These are phyloP conservation scores for Coemansia sp. DNA, from an alignment of 192 early-diverging fungal species.

Conservation along the genomic window DNA sequence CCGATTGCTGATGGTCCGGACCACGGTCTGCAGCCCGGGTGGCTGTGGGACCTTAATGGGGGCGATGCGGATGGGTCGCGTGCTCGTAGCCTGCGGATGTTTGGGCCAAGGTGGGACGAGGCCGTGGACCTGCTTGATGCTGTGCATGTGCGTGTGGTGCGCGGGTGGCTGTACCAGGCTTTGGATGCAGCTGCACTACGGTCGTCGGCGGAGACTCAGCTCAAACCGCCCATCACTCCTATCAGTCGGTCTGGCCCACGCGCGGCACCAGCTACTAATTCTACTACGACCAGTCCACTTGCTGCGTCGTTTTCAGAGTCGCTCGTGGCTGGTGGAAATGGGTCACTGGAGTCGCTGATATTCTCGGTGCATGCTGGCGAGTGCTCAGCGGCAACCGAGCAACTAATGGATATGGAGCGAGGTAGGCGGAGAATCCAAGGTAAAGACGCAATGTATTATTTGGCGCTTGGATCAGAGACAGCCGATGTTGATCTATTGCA, in stretches of 20 bases:
- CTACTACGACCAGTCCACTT: not conserved
- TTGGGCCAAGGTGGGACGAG: constrained; percentile 46
- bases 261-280: not conserved
- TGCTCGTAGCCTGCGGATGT: constrained; percentile 39
- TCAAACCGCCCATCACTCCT: constrained; percentile 12
- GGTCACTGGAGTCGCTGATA: constrained; percentile 37
- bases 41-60: constrained; percentile 47
- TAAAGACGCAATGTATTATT: constrained; percentile 11
- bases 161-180: constrained; percentile 51
- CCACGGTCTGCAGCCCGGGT: constrained; percentile 21
- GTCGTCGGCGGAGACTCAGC: constrained; percentile 10
- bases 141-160: constrained; percentile 38
- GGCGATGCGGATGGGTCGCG: constrained; percentile 30
- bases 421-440: not conserved
- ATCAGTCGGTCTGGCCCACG: constrained; percentile 27
- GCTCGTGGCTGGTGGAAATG: constrained; percentile 18
- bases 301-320: not conserved
- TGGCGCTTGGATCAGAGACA: constrained; percentile 40
- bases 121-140: constrained; percentile 30
- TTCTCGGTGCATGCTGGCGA: constrained; percentile 53
- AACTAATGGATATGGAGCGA: constrained; percentile 44
- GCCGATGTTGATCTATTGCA: constrained; percentile 33
- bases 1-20: constrained; percentile 2
- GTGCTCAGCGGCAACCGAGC: constrained; percentile 37
- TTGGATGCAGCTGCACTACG: constrained; percentile 12